Conservation (phyloP, 2,329 filamentous ascomycete genomes). For the Aureobasidium sp. region DNA sequence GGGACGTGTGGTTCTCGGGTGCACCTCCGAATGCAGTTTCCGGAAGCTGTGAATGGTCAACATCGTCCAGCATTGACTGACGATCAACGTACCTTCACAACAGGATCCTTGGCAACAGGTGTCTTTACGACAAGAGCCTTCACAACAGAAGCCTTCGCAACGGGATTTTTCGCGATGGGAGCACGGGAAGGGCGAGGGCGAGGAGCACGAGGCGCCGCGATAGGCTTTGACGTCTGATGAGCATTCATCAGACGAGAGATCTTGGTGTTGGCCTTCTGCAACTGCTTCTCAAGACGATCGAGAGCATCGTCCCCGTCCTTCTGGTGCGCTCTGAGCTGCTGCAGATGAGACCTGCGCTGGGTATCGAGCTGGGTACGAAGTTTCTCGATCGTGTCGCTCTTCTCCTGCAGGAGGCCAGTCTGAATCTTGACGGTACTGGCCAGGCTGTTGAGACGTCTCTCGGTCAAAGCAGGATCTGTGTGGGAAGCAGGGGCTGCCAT, state of each 20-base stretch:
- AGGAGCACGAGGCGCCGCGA: background rate
- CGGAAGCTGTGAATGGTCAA: background rate
- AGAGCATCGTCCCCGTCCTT: background rate
- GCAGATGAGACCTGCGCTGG: background rate
- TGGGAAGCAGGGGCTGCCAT: background rate
- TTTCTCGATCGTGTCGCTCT: conserved; percentile 5
- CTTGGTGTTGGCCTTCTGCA: background rate
- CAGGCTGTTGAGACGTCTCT: conserved; percentile 5
- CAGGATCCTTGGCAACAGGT: background rate
- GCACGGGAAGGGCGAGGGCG: background rate
- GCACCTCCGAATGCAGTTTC: background rate
- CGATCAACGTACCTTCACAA: background rate
- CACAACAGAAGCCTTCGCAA: background rate
- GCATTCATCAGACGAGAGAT: background rate
- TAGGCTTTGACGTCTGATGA: background rate
- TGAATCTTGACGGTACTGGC: conserved; percentile 2
- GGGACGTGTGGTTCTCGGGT: conserved; percentile 1
- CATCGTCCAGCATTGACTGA: no score
- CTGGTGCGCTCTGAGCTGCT: background rate
- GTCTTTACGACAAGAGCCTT: background rate
- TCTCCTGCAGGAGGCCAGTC: background rate
- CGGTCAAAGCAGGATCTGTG: background rate
- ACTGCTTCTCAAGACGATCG: background rate
- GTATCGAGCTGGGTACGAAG: background rate
- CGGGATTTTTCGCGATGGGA: background rate